Percentiles rank a stretch among this genome's conserved stretches.
These are phyloP conservation scores for Waltergamsia citrina DNA, from an alignment of 2,329 filamentous ascomycete genomes.

Conservation along the genomic window DNA sequence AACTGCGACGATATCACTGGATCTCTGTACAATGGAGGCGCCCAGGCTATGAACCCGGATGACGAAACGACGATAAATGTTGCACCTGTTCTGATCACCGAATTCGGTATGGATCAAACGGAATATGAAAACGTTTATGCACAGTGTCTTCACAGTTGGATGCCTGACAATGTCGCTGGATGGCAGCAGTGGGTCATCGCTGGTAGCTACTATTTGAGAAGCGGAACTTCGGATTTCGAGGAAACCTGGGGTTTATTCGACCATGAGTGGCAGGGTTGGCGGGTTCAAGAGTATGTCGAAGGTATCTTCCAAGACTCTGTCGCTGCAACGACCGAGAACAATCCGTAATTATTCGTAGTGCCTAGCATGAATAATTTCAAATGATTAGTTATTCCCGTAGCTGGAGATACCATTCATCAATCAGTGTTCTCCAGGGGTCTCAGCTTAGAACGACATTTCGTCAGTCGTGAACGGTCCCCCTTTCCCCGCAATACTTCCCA, in stretches of 20 bases:
- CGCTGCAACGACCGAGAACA: too few relatives aligned
- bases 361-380: too few relatives aligned
- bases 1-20: constrained; percentile 35
- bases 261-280: constrained; percentile 44
- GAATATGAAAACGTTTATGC: constrained; percentile 40
- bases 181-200: constrained; percentile 52
- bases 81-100: constrained; percentile 33
- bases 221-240: constrained; percentile 43
- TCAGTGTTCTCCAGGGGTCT: too few relatives aligned
- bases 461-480: too few relatives aligned
- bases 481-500: too few relatives aligned
- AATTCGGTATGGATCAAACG: constrained; percentile 43
- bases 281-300: constrained; percentile 30
- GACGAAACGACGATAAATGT: constrained; percentile 25
- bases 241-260: constrained; percentile 48
- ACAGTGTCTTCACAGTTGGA: constrained; percentile 37
- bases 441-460: too few relatives aligned
- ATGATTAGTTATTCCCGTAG: too few relatives aligned
- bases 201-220: constrained; percentile 48
- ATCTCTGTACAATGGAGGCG: constrained; percentile 40
- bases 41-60: constrained; percentile 35
- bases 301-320: constrained; percentile 30
- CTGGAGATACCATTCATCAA: too few relatives aligned
- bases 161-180: constrained; percentile 37
- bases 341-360: too few relatives aligned